These are phyloP conservation scores for Diaporthe longicolla DNA, from an alignment of 2,329 filamentous ascomycete species.

Conservation along the genomic window DNA sequence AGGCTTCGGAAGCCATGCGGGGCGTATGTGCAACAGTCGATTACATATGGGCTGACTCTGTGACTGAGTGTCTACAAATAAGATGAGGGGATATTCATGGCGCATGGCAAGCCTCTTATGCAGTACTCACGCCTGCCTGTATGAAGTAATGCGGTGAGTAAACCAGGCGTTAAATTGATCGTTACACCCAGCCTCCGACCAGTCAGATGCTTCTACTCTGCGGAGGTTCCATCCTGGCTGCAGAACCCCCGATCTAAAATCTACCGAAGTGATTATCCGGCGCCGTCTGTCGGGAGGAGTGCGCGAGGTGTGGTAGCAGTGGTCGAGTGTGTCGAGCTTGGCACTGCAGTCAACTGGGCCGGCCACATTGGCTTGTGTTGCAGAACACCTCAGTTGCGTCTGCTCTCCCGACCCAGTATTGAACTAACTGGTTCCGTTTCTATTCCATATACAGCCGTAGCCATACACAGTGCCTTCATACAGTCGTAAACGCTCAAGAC, in stretches of 20 bases:
- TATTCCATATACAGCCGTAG: too few species aligned
- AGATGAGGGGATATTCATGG: neutral
- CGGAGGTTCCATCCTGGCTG: neutral
- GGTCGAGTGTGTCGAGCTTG: neutral
- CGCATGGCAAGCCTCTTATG: neutral
- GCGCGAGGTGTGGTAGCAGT: neutral
- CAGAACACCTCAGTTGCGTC: neutral
- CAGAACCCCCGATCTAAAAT: neutral
- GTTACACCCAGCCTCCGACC: neutral
- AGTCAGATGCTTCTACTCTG: neutral
- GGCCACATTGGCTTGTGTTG: neutral
- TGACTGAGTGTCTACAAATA: neutral
- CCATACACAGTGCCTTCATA: too few species aligned
- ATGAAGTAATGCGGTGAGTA: conserved; percentile 8
- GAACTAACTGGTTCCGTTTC: too few species aligned
- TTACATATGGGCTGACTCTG: neutral
- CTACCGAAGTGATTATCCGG: neutral
- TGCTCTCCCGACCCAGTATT: neutral
- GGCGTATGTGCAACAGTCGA: neutral
- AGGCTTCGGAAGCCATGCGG: conserved; percentile 6
- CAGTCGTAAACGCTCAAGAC: too few species aligned
- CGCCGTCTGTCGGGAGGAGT: neutral
- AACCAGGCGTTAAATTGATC: neutral
- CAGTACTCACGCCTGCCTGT: neutral
- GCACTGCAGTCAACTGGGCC: neutral